Evolutionary conservation across 2,329 filamentous ascomycete genomes (phyloP).

Genomic region (Fusarium sp.): DNA sequence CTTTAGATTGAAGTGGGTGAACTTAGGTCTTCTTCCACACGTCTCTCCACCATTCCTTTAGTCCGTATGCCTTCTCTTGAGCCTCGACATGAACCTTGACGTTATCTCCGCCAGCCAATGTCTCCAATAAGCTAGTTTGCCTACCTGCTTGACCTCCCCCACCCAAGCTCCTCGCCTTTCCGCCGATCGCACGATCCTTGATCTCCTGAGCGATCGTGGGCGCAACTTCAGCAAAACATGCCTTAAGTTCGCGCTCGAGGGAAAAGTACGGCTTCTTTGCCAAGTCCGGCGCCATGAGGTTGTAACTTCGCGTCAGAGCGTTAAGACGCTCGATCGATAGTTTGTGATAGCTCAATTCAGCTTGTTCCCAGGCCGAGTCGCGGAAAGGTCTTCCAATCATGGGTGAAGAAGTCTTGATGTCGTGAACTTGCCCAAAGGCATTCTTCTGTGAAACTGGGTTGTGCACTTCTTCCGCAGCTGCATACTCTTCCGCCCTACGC

Average conservation of each 20-base stretch:
- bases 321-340: slow-evolving; percentile 84
- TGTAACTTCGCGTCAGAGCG: slow-evolving; percentile 84
- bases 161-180: slow-evolving; percentile 50
- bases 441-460: slow-evolving; percentile 67
- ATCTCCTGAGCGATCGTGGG: slow-evolving; percentile 80
- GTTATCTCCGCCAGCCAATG: slow-evolving; percentile 62
- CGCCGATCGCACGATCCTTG: slow-evolving; percentile 68
- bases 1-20: neutral
- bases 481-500: slow-evolving; percentile 75
- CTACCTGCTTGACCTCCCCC: slow-evolving; percentile 49
- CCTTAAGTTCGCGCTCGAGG: slow-evolving; percentile 81
- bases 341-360: slow-evolving; percentile 79
- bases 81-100: slow-evolving; percentile 78
- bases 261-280: slow-evolving; percentile 94
- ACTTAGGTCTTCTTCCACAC: slow-evolving; percentile 62
- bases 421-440: slow-evolving; percentile 52
- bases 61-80: slow-evolving; percentile 80
- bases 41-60: slow-evolving; percentile 91
- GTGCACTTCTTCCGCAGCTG: slow-evolving; percentile 74
- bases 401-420: slow-evolving; percentile 51
- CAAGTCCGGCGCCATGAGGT: slow-evolving; percentile 90
- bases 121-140: slow-evolving; percentile 67
- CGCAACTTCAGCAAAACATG: slow-evolving; percentile 88
- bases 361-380: slow-evolving; percentile 78
- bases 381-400: slow-evolving; percentile 71